Conservation (phyloP, 495 filamentous ascomycete species). For the Terfezia boudieri region DNA sequence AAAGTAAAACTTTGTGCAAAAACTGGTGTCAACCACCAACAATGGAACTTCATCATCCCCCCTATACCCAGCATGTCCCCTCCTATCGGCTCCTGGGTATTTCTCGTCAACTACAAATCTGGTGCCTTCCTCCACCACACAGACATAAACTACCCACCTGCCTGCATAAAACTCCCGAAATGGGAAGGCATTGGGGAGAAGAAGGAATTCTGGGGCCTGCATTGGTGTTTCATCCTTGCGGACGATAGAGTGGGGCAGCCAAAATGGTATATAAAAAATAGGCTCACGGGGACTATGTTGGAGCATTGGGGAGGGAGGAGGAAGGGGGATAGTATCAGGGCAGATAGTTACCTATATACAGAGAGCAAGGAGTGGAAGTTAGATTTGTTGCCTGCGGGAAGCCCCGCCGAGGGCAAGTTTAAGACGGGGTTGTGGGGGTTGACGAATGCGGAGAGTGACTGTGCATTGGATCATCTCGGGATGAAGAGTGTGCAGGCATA, state of each 20-base stretch:
- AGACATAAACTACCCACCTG: neutral
- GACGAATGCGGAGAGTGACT: neutral
- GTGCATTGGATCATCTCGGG: neutral
- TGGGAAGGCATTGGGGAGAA: neutral
- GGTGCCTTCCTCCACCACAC: neutral
- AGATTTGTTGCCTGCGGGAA: neutral
- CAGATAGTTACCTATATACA: neutral
- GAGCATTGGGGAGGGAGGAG: neutral
- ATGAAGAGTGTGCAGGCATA: neutral
- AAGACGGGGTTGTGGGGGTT: neutral
- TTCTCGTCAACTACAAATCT: neutral
- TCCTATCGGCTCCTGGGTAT: neutral
- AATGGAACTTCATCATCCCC: neutral
- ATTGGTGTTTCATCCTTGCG: neutral
- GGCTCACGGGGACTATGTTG: neutral
- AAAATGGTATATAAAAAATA: neutral
- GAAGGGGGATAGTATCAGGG: neutral
- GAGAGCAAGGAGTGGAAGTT: neutral
- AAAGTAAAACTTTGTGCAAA: neutral
- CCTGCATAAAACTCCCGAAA: neutral
- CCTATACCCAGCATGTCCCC: neutral
- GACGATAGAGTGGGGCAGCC: neutral
- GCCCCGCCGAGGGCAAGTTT: neutral
- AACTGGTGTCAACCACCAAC: neutral
- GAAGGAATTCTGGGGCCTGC: neutral